These are phyloP conservation scores for Lentithecium fluviatile DNA, from an alignment of 495 filamentous ascomycete genomes.

Conservation along the genomic window DNA sequence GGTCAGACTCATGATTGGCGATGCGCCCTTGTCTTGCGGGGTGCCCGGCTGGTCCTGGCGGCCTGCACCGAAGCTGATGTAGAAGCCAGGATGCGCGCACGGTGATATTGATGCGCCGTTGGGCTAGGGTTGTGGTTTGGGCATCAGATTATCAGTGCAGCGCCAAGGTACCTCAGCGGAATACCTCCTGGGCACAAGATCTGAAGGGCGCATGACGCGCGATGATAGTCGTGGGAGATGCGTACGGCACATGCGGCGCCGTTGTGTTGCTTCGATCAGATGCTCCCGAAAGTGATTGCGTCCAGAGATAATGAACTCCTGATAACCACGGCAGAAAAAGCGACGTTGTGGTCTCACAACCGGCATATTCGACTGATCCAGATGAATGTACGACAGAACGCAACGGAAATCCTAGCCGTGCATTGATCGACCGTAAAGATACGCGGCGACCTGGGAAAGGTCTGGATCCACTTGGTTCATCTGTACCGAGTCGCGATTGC, in stretches of 20 bases:
- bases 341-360: too few relatives aligned
- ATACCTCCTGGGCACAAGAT: conserved; percentile 2
- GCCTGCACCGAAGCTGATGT: conserved; percentile 18
- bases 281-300: conserved; percentile 3
- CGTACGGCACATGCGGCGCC: conserved; percentile 11
- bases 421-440: too few relatives aligned
- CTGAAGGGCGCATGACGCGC: conserved; percentile 15
- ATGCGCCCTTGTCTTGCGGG: conserved; percentile 8
- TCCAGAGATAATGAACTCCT: background rate
- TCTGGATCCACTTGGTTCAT: conserved; percentile 4
- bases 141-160: conserved; percentile 20
- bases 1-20: background rate
- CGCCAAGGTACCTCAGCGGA: conserved; percentile 18
- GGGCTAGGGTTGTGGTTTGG: conserved; percentile 23
- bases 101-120: background rate
- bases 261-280: conserved; percentile 7
- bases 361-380: background rate
- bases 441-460: background rate
- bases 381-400: background rate
- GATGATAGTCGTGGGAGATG: background rate
- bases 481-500: background rate
- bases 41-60: background rate
- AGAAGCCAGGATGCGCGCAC: conserved; percentile 9
- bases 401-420: too few relatives aligned
- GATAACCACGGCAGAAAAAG: background rate